phyloP scores from a whole-genome alignment of 1,284 basidiomycete species.

The Heterobasidion irregulare region DNA sequence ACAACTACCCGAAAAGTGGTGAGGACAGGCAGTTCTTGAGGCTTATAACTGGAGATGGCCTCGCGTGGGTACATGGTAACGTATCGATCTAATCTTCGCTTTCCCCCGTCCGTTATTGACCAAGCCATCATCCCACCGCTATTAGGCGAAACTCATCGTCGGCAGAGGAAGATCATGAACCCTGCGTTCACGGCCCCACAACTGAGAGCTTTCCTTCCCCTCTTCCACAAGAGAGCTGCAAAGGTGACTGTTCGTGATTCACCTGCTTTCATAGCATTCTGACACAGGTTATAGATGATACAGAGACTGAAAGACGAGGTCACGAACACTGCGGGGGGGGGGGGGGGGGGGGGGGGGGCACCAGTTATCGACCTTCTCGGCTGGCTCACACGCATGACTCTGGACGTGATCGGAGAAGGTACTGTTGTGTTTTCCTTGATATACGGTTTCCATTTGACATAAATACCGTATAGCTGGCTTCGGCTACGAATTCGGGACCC shows the following conservation, averaged over 20 bases:
- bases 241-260: conserved; percentile 5
- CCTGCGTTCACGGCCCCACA: conserved; percentile 20
- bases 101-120: no score
- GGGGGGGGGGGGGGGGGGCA: neutral
- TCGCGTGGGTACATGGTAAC: conserved; percentile 20
- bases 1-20: conserved; percentile 11
- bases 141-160: conserved; percentile 20
- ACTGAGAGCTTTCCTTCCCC: conserved; percentile 12
- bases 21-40: conserved; percentile 1
- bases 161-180: conserved; percentile 21
- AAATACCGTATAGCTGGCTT: conserved; percentile 14
- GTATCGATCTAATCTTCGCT: neutral
- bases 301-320: conserved; percentile 15
- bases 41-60: conserved; percentile 17
- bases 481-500: conserved; percentile 15
- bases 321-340: neutral
- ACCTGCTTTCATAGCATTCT: neutral
- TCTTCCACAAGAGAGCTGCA: conserved; percentile 9
- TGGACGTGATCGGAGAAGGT: conserved; percentile 16
- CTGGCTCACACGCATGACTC: conserved; percentile 15
- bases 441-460: neutral
- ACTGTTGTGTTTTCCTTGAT: neutral
- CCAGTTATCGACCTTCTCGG: conserved; percentile 10
- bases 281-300: conserved; percentile 8
- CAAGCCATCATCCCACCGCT: no score